Evolutionary conservation across 805 yeast species (phyloP).

Genomic region (Saccharomycopsis synnaedendra): DNA sequence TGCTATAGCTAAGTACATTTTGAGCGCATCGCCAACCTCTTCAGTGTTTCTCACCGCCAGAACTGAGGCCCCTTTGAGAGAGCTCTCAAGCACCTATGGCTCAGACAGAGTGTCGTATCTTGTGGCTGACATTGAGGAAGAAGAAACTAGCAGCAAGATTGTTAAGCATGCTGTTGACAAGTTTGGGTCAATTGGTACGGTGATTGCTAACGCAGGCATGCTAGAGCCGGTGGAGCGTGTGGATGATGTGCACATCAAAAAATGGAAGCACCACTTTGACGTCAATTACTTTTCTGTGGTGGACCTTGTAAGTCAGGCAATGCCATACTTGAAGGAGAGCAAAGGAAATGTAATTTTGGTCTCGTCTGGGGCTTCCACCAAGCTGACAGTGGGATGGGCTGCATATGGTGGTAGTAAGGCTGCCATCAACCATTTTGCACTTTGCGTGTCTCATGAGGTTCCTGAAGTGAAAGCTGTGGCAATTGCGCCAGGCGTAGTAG

Average conservation of each 20-base stretch:
- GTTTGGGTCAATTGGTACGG: constrained; percentile 49
- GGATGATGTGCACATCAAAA: constrained; percentile 40
- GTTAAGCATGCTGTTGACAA: constrained; percentile 33
- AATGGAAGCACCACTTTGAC: constrained; percentile 59
- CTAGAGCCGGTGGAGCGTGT: constrained; percentile 63
- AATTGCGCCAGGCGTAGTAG: constrained; percentile 92
- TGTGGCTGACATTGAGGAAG: constrained; percentile 50
- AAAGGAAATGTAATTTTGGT: constrained; percentile 67
- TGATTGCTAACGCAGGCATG: constrained; percentile 75
- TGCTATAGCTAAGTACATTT: constrained; percentile 46
- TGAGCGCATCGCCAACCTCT: constrained; percentile 26
- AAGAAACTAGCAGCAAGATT: constrained; percentile 25
- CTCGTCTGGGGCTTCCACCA: constrained; percentile 78
- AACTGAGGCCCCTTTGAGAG: constrained; percentile 34
- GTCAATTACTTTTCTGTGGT: constrained; percentile 73
- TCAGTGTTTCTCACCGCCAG: constrained; percentile 68
- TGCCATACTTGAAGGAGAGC: constrained; percentile 44
- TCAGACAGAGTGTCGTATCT: constrained; percentile 36
- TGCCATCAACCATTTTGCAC: constrained; percentile 69
- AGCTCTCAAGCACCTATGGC: constrained; percentile 34
- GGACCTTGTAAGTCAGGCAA: constrained; percentile 37
- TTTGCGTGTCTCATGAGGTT: constrained; percentile 60
- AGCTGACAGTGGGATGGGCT: constrained; percentile 66
- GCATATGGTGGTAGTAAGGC: constrained; percentile 92
- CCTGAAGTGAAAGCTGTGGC: constrained; percentile 47